These are phyloP conservation scores for Apiotrichum akiyoshidainum DNA, from an alignment of 1,284 basidiomycete species.

Conservation along the genomic window DNA sequence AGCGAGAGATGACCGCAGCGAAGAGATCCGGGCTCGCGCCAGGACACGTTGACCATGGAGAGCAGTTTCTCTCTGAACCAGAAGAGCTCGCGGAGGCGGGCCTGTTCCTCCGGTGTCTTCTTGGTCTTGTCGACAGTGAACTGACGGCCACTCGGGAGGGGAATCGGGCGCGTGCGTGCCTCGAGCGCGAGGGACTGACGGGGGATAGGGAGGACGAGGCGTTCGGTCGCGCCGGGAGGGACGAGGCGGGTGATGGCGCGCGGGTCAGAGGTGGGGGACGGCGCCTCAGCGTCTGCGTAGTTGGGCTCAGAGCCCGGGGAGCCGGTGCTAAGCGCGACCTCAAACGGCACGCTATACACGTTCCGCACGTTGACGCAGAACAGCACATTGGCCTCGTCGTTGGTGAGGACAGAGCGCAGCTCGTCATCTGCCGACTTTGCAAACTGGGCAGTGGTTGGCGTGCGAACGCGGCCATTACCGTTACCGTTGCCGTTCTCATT, in stretches of 20 bases:
- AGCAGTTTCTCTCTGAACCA: conserved; percentile 91
- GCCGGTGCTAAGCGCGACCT: conserved; percentile 67
- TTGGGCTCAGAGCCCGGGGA: not conserved
- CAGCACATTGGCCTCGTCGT: conserved; percentile 70
- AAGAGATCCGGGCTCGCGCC: conserved; percentile 79
- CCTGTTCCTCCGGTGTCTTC: conserved; percentile 61
- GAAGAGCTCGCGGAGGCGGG: conserved; percentile 70
- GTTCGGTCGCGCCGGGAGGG: conserved; percentile 75
- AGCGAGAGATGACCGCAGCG: conserved; percentile 72
- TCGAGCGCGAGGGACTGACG: conserved; percentile 63
- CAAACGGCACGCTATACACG: conserved; percentile 81
- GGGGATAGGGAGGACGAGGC: conserved; percentile 73
- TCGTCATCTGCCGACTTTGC: conserved; percentile 30
- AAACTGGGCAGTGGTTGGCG: conserved; percentile 9
- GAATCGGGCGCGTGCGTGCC: conserved; percentile 66
- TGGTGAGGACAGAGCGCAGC: conserved; percentile 46
- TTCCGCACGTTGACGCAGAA: conserved; percentile 84
- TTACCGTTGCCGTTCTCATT: not conserved
- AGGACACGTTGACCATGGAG: conserved; percentile 63
- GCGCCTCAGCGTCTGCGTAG: not conserved
- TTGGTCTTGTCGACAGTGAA: conserved; percentile 79
- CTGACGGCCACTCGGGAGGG: conserved; percentile 80
- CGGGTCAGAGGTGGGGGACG: conserved; percentile 36
- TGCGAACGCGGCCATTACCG: not conserved
- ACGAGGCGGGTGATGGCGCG: conserved; percentile 59